phyloP scores from a whole-genome alignment of 2,329 filamentous ascomycete species.

The Hymenoscyphus scutula region DNA sequence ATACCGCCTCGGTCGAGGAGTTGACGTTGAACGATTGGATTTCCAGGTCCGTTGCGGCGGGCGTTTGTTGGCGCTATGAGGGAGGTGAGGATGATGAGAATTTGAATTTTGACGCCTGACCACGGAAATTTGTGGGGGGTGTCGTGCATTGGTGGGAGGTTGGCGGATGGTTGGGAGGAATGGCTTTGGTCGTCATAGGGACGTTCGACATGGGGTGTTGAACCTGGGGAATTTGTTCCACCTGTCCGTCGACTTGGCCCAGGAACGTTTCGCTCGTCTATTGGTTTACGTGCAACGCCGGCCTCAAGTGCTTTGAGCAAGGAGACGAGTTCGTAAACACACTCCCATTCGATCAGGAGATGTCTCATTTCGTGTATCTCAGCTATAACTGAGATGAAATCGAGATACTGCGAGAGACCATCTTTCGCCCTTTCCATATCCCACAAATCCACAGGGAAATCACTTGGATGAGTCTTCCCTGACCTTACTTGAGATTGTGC shows the following conservation, averaged over 20 bases:
- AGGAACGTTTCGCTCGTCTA: conserved; percentile 47
- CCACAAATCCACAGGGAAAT: conserved; percentile 94
- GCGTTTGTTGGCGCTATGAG: conserved; percentile 78
- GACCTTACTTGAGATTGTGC: conserved; percentile 86
- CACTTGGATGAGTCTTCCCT: conserved; percentile 70
- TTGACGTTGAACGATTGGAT: conserved; percentile 79
- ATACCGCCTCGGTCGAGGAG: conserved; percentile 83
- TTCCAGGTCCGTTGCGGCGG: conserved; percentile 58
- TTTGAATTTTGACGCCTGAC: conserved; percentile 83
- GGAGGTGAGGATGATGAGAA: conserved; percentile 84
- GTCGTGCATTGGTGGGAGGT: conserved; percentile 56
- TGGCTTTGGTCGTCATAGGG: conserved; percentile 54
- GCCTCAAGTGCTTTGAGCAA: conserved; percentile 84
- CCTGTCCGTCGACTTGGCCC: conserved; percentile 40
- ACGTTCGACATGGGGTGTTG: conserved; percentile 54
- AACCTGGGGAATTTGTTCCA: conserved; percentile 3
- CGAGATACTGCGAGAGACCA: conserved; percentile 88
- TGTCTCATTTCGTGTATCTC: conserved; percentile 81
- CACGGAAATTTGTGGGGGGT: conserved; percentile 63
- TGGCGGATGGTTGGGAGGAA: conserved; percentile 42
- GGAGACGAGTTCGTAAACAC: conserved; percentile 83
- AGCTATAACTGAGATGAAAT: conserved; percentile 86
- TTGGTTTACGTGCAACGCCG: conserved; percentile 78
- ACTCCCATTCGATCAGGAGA: conserved; percentile 88
- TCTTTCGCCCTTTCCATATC: conserved; percentile 98